These are phyloP conservation scores for Cladochytrium replicatum DNA, from an alignment of 192 early-diverging fungal genomes.

Conservation along the genomic window DNA sequence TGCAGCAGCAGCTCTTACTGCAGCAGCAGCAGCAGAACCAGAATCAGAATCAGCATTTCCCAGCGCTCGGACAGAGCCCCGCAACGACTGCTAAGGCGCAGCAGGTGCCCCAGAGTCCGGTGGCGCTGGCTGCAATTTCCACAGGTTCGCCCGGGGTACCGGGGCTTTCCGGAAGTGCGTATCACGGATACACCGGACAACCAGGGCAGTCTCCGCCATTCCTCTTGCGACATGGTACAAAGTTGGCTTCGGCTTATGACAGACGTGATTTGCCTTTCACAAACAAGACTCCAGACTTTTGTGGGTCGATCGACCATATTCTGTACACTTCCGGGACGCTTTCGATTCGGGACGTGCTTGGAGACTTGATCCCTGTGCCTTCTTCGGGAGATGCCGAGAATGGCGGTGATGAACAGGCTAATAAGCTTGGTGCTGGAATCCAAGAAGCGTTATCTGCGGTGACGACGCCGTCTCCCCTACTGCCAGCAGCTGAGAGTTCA, in stretches of 20 bases:
- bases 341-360: constrained; percentile 33
- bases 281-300: constrained; percentile 33
- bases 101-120: no score
- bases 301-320: constrained; percentile 37
- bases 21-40: no score
- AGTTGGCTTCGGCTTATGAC: constrained; percentile 23
- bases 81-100: no score
- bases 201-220: neutral
- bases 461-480: no score
- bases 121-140: no score
- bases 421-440: neutral
- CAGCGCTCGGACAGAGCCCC: no score
- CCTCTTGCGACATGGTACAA: constrained; percentile 12
- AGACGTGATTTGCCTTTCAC: constrained; percentile 28
- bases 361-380: no score
- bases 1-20: no score
- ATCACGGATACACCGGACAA: neutral
- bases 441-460: neutral
- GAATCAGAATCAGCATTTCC: no score
- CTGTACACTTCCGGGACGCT: constrained; percentile 30
- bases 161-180: neutral
- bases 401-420: neutral
- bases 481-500: neutral
- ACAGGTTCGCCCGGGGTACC: no score
- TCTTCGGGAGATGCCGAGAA: neutral